Conservation (phyloP, 805 yeast genomes). For the Lachancea nothofagi region DNA sequence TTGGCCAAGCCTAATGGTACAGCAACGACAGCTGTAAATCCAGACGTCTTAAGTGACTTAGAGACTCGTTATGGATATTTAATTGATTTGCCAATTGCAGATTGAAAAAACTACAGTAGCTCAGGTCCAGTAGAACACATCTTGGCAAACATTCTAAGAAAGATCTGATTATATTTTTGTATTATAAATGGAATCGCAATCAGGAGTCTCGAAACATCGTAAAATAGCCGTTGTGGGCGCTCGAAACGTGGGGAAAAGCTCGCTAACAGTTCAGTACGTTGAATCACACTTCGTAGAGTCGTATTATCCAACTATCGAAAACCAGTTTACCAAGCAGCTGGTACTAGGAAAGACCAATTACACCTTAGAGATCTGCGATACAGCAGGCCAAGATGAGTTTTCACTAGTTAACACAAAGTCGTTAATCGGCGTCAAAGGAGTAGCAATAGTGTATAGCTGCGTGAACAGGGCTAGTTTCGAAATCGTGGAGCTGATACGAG, state of each 20-base stretch:
- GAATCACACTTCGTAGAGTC: conserved; percentile 85
- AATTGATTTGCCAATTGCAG: no score
- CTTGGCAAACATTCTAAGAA: not conserved
- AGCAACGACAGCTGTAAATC: no score
- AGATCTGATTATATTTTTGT: no score
- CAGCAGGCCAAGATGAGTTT: conserved; percentile 92
- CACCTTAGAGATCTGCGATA: conserved; percentile 78
- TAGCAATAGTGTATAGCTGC: conserved; percentile 74
- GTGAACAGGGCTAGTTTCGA: conserved; percentile 75
- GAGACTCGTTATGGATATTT: no score
- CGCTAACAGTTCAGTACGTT: conserved; percentile 76
- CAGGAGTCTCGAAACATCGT: conserved; percentile 27
- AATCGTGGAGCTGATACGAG: conserved; percentile 68
- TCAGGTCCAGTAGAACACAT: no score
- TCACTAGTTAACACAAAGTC: conserved; percentile 74
- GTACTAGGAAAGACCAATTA: conserved; percentile 68
- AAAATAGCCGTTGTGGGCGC: conserved; percentile 85
- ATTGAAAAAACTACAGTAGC: no score
- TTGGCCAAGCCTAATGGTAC: no score
- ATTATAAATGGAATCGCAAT: no score
- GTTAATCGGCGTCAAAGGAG: conserved; percentile 78
- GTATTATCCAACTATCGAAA: conserved; percentile 88
- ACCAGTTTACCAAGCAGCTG: conserved; percentile 69
- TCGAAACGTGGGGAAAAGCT: conserved; percentile 82
- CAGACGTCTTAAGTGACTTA: no score